Evolutionary conservation across 2,329 filamentous ascomycete genomes (phyloP), one percentile per base, ranked within the genome.

Genomic region (Colletotrichum sansevieriae): DNA sequence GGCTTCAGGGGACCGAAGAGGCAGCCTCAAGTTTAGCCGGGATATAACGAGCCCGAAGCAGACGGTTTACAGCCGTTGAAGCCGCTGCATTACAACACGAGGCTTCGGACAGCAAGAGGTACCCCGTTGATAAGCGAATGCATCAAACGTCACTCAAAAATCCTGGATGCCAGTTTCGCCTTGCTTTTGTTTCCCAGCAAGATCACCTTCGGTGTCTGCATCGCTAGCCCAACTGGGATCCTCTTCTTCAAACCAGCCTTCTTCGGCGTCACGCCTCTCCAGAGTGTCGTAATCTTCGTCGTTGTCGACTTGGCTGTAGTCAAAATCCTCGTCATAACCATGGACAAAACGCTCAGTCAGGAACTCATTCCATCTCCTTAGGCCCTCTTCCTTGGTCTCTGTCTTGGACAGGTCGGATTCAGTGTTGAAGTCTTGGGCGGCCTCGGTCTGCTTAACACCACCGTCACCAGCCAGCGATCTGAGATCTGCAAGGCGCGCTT

Each of bases 241-340:
- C 82, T 97, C 91, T 6, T 90, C 89, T 22, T 94, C 92, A 75
- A 97, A 95, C 83, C 92, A 97, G 20, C 85, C 85, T 43, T 97
- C 93, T 78, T 95, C 86, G 13, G 83, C 82, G 60, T 91, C 89
- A n/a, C 83, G 80, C 71, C 82, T 88, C 83, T 75, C 85, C 78
- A 83, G 80, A 76, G 78, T 88, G 76, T 97, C 93, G 64, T 89
- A 90, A 20, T 90, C 89, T 35, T 94, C 90, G 74, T 92, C 90
- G 41, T 82, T 81, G 75, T 97, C 94, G 5, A 97, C 90, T 3
- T 72, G 74, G 1, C 74, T 78, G 76, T 97, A 97, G 70, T 95
- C 91, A 74, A 97, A 95, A 55, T 97, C 93, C 1, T 85, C 83
- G 75, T 97, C 94, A 6, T 85, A 85, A 0, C 94, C 94, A 20